Conservation (phyloP, 257 asterid species). For the Jaltomata sinuosa region DNA sequence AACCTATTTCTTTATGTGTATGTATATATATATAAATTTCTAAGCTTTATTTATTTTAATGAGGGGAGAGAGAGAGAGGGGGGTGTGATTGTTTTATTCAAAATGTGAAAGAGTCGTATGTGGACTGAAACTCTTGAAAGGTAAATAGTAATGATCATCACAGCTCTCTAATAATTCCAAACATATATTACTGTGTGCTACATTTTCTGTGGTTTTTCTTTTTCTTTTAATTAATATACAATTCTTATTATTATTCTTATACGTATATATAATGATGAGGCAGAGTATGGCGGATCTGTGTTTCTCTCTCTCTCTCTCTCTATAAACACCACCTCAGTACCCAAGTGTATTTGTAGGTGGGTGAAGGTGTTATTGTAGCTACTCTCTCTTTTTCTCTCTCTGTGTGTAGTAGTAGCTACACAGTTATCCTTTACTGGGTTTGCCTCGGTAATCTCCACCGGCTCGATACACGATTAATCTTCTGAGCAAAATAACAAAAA, state of each 20-base stretch:
- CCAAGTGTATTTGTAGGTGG: background rate
- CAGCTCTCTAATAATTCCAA: background rate
- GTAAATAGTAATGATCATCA: background rate
- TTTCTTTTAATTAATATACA: background rate
- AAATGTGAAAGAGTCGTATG: background rate
- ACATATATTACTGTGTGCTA: background rate
- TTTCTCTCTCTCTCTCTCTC: constrained; percentile 3
- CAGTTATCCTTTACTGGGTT: background rate
- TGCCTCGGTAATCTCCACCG: constrained; percentile 39
- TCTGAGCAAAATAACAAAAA: constrained; percentile 16
- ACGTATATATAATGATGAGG: background rate
- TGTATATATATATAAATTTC: background rate
- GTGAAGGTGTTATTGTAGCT: background rate
- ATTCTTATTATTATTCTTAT: background rate
- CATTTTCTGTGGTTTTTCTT: no score
- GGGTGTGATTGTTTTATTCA: background rate
- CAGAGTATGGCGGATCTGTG: constrained; percentile 5
- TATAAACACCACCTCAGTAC: constrained; percentile 15
- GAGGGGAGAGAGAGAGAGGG: background rate
- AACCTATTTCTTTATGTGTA: background rate
- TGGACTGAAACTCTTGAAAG: background rate
- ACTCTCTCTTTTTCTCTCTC: background rate
- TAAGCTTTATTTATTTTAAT: background rate
- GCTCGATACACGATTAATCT: constrained; percentile 22
- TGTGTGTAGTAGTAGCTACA: background rate